Evolutionary conservation across 208 protist species (phyloP), one percentile per base, ranked within the genome.

Genomic region (Acanthamoeba divionensis): DNA sequence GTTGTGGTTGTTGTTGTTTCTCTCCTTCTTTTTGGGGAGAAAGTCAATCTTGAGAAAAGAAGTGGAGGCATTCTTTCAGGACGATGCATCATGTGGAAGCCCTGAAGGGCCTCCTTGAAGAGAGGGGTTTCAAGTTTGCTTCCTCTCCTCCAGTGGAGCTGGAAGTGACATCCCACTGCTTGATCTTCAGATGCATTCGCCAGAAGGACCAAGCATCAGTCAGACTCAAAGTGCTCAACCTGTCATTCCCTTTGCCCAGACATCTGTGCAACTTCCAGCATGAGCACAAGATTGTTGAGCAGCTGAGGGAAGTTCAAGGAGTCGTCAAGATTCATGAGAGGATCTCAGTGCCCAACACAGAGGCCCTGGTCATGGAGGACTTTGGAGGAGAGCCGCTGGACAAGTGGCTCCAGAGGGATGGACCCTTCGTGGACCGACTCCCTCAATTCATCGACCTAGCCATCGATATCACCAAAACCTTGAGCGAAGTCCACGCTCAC

Each of bases 351-450:
- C 73, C 41, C 21, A 41, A 60, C 47, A 45, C 62, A 18, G 73
- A 82, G 47, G 73, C 73, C 12, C 73, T 82, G 2, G 73, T 82
- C 3, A 24, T 82, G 7, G 73, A 82, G 38, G 73, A 82, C 73
- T 82, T 82, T 82, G 73, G 73, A 6, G 73, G 73, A 18, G 41
- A 54, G 0, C 26, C 33, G 8, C 73, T 82, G 1, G 6, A 62
- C 41, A 86, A 86, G 75, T 86, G 75, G 75, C 75, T 86, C 33
- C 31, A 50, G 1, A n/a, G 75, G 2, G 75, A 86, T 21, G 75
- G 75, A 21, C 13, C 52, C 31, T 86, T 86, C 21, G 75, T 41
- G 38, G 21, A n/a, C 3, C 75, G 12, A 5, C 36, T 41, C 2
- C 2, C 36, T 41, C 36, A 21, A 36, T 65, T 86, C 26, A n/a